phyloP scores from a whole-genome alignment of 2,329 filamentous ascomycete genomes.

The Saccharata proteae region DNA sequence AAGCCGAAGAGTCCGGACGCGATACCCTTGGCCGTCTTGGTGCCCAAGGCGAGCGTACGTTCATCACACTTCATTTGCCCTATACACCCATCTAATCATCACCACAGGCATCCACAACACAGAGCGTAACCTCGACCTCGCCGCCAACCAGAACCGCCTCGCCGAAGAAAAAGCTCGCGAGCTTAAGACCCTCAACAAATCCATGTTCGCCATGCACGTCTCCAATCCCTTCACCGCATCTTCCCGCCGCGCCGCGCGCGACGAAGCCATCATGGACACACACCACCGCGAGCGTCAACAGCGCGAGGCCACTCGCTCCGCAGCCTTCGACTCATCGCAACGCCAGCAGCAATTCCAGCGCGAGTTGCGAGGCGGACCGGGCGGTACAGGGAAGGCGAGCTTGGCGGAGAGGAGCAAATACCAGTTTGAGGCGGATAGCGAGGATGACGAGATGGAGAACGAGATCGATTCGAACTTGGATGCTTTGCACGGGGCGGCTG shows the following conservation, averaged over 20 bases:
- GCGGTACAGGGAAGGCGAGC: conserved; percentile 39
- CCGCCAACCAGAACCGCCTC: conserved; percentile 62
- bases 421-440: conserved; percentile 51
- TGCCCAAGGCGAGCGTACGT: conserved; percentile 63
- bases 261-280: conserved; percentile 57
- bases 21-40: conserved; percentile 62
- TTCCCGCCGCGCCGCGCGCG: conserved; percentile 42
- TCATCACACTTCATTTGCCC: background rate
- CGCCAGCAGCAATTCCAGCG: conserved; percentile 53
- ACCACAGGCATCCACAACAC: conserved; percentile 43
- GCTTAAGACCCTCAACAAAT: conserved; percentile 72
- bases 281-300: conserved; percentile 44
- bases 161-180: conserved; percentile 73
- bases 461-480: conserved; percentile 39
- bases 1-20: conserved; percentile 59
- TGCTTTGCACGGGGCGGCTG: conserved; percentile 48
- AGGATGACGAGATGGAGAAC: conserved; percentile 55
- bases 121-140: conserved; percentile 70
- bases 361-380: conserved; percentile 30
- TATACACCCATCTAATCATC: background rate
- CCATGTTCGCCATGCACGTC: conserved; percentile 62
- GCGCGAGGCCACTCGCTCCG: conserved; percentile 43
- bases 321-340: conserved; percentile 42
- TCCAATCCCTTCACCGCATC: conserved; percentile 51
- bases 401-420: conserved; percentile 59